phyloP scores from a whole-genome alignment of 805 yeast species.

The Saccharomycopsis babjevae region DNA sequence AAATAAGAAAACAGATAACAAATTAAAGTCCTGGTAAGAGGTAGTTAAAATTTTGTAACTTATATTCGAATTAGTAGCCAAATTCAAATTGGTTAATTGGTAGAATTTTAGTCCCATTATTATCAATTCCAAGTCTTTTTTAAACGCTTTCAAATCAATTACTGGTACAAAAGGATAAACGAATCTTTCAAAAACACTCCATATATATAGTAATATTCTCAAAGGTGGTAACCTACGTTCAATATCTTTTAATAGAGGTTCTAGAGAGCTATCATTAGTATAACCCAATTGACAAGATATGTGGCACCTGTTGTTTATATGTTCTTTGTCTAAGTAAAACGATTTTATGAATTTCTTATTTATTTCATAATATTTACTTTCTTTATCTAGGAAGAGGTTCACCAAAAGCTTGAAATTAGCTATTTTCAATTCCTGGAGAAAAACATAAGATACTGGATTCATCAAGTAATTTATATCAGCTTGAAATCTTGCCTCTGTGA shows the following conservation, averaged over 20 bases:
- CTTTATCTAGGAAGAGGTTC: neutral
- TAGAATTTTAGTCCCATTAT: slow-evolving; percentile 7
- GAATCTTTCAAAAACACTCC: slow-evolving; percentile 6
- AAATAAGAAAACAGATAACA: slow-evolving; percentile 7
- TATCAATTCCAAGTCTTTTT: slow-evolving; percentile 6
- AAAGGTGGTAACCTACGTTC: slow-evolving; percentile 1
- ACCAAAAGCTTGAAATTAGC: neutral
- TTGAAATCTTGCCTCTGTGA: neutral
- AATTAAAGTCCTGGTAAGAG: neutral
- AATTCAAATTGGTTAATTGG: neutral
- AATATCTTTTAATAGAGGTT: slow-evolving; percentile 1
- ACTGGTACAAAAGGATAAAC: slow-evolving; percentile 14
- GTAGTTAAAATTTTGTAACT: slow-evolving; percentile 3
- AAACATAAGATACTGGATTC: slow-evolving; percentile 3
- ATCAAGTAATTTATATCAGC: slow-evolving; percentile 2
- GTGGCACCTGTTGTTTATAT: neutral
- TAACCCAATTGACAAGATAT: neutral
- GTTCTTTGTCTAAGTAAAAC: neutral
- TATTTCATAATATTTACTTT: neutral
- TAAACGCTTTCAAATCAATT: slow-evolving; percentile 4
- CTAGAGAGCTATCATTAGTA: neutral
- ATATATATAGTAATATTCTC: slow-evolving; percentile 3
- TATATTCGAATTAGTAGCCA: neutral
- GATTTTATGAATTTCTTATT: neutral
- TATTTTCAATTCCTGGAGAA: neutral